Evolutionary conservation across 768 basidiomycete species (phyloP), one percentile per base, ranked within the genome.

Genomic region (Coprinopsis sp.): DNA sequence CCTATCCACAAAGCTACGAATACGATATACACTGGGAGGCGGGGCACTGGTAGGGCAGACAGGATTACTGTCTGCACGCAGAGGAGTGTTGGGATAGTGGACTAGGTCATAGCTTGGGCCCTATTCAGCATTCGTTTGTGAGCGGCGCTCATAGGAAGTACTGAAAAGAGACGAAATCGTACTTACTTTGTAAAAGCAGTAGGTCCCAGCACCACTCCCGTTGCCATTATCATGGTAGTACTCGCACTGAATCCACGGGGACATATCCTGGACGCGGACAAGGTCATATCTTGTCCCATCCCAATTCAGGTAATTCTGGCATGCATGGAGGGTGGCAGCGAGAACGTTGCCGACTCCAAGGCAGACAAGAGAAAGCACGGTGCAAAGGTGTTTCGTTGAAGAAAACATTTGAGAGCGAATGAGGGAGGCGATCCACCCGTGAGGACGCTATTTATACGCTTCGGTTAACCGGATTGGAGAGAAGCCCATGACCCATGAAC

Each of bases 71-170:
- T 54, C 53, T 5, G 49, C 39, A 12, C 43, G 50, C 6, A 50
- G 25, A 7, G 54, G 51, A 6, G 47, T 54, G 23, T 54, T 51
- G n/a, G 54, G 54, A 41, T 49, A 52, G 27, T 52, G 51, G 29
- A 45, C 44, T 11, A 54, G 43, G 4, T 46, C 41, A 28, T 54
- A 50, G 33, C 33, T 48, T 21, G 44, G 46, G 29, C 44, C 47
- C 51, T 52, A 29, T 28, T 4, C 2, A 14, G 10, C 40, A n/a
- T n/a, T n/a, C n/a, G n/a, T n/a, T n/a, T n/a, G 34, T 14, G 16
- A 29, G 13, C 25, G 23, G 11, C 29, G 14, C 18, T n/a, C 19
- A 33, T 22, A 25, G n/a, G 37, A 23, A 28, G 23, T 14, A n/a
- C 19, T 21, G 21, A 22, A 31, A n/a, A 27, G 43, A n/a, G 8